Conservation (phyloP, 768 basidiomycete genomes). For the Tricholoma hemisulphureum region DNA sequence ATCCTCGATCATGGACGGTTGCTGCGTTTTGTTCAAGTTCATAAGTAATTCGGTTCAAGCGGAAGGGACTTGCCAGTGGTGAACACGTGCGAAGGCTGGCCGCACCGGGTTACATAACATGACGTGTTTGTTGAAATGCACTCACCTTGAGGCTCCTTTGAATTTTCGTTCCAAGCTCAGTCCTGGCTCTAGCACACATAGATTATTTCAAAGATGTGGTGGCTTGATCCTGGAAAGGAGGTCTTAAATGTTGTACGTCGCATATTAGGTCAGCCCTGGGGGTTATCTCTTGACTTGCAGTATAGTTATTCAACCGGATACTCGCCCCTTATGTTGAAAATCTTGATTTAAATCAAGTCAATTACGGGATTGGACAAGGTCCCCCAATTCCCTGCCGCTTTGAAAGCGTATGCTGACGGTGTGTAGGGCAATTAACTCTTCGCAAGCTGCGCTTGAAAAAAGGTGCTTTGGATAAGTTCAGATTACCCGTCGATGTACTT, state of each 20-base stretch:
- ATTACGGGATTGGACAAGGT: slow-evolving; percentile 90
- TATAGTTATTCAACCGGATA: slow-evolving; percentile 81
- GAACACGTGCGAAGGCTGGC: too few species aligned
- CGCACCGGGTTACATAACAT: background rate
- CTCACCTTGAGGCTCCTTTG: background rate
- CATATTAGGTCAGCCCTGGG: background rate
- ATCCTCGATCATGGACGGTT: too few species aligned
- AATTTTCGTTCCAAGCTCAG: too few species aligned
- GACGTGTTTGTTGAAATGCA: background rate
- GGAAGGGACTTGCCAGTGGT: too few species aligned
- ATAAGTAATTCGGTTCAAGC: too few species aligned
- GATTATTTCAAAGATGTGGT: slow-evolving; percentile 59
- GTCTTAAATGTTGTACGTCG: slow-evolving; percentile 70
- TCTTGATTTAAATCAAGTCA: slow-evolving; percentile 90
- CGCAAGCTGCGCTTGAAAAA: slow-evolving; percentile 86
- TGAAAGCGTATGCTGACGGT: slow-evolving; percentile 1
- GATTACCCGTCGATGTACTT: slow-evolving; percentile 90
- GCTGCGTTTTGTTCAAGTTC: too few species aligned
- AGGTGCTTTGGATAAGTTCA: slow-evolving; percentile 91
- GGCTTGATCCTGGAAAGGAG: slow-evolving; percentile 85
- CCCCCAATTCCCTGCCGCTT: slow-evolving; percentile 9
- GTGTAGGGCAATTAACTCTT: slow-evolving; percentile 70
- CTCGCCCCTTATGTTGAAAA: slow-evolving; percentile 96
- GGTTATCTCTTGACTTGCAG: background rate
- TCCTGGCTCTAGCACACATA: background rate